Evolutionary conservation across 768 basidiomycete species (phyloP).

Genomic region (Panellus pusillus): DNA sequence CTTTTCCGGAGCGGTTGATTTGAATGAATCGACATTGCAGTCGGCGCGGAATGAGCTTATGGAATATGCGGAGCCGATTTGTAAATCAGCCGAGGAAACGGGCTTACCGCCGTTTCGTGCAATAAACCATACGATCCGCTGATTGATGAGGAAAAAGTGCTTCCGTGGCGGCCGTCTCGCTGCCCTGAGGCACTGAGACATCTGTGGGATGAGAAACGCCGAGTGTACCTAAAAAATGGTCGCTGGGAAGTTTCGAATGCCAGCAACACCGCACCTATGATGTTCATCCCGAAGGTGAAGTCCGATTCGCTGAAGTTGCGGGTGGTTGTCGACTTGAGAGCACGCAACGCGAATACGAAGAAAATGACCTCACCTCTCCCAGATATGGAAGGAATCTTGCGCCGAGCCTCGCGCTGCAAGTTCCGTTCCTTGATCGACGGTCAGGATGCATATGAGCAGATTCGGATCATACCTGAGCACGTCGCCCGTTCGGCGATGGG

Average conservation of each 20-base stretch:
- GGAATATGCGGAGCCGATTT: constrained; percentile 20
- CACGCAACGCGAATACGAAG: not conserved
- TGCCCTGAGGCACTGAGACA: constrained; percentile 23
- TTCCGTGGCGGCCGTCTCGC: constrained; percentile 25
- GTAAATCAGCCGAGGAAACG: constrained; percentile 23
- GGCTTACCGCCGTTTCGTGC: constrained; percentile 26
- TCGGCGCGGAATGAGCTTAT: not conserved
- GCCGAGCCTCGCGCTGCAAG: not conserved
- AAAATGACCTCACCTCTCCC: constrained; percentile 2
- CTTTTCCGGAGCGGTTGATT: not conserved
- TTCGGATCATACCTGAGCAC: constrained; percentile 27
- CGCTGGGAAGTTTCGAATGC: not conserved
- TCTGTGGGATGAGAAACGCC: constrained; percentile 3
- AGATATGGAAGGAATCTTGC: constrained; percentile 6
- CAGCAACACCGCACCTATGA: not conserved
- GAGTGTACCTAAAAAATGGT: not conserved
- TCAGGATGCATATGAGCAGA: constrained; percentile 44
- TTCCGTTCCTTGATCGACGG: constrained; percentile 25
- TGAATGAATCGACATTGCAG: not conserved
- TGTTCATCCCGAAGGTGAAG: not conserved
- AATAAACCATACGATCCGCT: constrained; percentile 30
- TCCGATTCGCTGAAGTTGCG: not conserved
- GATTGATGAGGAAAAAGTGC: constrained; percentile 25
- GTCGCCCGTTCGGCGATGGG: constrained; percentile 27
- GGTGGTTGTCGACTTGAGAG: constrained; percentile 1